Percentiles rank a stretch among this genome's conserved stretches.
These are phyloP conservation scores for Phialophora chinensis DNA, from an alignment of 2,329 filamentous ascomycete genomes.

Conservation along the genomic window DNA sequence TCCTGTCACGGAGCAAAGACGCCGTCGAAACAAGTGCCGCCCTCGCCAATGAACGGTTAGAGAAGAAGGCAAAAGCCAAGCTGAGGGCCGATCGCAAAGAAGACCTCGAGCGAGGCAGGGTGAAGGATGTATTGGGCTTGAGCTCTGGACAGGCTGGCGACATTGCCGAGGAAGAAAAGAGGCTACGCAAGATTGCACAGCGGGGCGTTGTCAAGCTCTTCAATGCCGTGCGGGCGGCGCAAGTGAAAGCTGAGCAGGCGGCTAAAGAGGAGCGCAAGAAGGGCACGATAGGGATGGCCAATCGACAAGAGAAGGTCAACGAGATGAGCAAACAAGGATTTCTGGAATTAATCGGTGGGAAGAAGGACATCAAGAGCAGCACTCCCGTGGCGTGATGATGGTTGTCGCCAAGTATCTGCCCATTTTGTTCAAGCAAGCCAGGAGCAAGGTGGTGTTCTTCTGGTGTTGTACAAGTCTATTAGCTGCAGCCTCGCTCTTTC, in stretches of 20 bases:
- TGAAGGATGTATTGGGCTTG: conserved; percentile 81
- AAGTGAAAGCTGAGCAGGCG: conserved; percentile 84
- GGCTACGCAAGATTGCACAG: conserved; percentile 84
- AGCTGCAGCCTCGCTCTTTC: conserved; percentile 1
- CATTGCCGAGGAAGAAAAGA: conserved; percentile 73
- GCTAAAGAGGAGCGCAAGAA: conserved; percentile 68
- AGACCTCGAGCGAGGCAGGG: conserved; percentile 82
- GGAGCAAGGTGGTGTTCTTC: conserved; percentile 26
- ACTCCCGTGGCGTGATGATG: not conserved
- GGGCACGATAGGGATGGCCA: conserved; percentile 77
- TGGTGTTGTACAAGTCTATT: conserved; percentile 28
- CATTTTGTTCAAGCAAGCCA: conserved; percentile 4
- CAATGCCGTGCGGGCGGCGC: conserved; percentile 90
- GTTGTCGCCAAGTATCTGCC: not conserved
- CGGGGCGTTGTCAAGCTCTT: conserved; percentile 95
- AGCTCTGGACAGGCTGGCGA: conserved; percentile 59
- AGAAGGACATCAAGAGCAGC: conserved; percentile 46
- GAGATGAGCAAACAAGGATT: conserved; percentile 99
- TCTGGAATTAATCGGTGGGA: conserved; percentile 78
- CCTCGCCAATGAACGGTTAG: conserved; percentile 76
- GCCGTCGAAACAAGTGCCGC: conserved; percentile 75
- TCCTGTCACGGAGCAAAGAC: conserved; percentile 81
- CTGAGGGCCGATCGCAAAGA: conserved; percentile 79
- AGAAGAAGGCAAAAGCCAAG: conserved; percentile 78
- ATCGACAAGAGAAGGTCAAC: conserved; percentile 84